phyloP scores from a whole-genome alignment of 2,329 filamentous ascomycete species.

The Exophiala viscosa region DNA sequence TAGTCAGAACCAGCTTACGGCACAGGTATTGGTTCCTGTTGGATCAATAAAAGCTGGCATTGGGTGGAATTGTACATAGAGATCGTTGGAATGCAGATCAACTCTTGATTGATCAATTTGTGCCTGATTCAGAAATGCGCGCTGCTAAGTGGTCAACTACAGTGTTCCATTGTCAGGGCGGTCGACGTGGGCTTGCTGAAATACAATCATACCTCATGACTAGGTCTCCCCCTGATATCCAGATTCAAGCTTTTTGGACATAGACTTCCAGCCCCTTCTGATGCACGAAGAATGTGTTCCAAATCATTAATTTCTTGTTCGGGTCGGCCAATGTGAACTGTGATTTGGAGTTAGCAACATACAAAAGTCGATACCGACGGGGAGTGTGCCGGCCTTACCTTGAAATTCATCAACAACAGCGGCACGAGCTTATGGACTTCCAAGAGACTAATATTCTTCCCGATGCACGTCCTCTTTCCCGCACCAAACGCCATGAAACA shows the following conservation, averaged over 20 bases:
- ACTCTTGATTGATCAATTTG: too few species aligned
- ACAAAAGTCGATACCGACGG: not conserved
- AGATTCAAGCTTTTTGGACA: constrained; percentile 1
- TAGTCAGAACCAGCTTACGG: too few species aligned
- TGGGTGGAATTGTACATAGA: too few species aligned
- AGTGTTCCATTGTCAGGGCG: too few species aligned
- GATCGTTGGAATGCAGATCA: too few species aligned
- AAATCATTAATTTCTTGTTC: constrained; percentile 7
- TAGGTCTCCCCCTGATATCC: too few species aligned
- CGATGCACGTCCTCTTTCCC: constrained; percentile 4
- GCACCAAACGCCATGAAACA: constrained; percentile 4
- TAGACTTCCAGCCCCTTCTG: constrained; percentile 11
- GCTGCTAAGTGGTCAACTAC: too few species aligned
- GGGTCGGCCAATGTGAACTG: constrained; percentile 1
- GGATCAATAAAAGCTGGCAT: too few species aligned
- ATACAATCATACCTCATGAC: too few species aligned
- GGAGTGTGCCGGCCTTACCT: not conserved
- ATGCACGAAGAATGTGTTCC: constrained; percentile 16
- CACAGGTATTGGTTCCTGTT: too few species aligned
- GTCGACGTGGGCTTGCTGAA: too few species aligned
- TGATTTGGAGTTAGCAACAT: not conserved
- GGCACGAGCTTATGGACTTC: constrained; percentile 13
- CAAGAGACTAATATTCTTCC: constrained; percentile 4
- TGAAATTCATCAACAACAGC: constrained; percentile 15
- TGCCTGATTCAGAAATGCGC: too few species aligned